Evolutionary conservation across 2,329 filamentous ascomycete species (phyloP).

Genomic region (Ascochyta pisi): DNA sequence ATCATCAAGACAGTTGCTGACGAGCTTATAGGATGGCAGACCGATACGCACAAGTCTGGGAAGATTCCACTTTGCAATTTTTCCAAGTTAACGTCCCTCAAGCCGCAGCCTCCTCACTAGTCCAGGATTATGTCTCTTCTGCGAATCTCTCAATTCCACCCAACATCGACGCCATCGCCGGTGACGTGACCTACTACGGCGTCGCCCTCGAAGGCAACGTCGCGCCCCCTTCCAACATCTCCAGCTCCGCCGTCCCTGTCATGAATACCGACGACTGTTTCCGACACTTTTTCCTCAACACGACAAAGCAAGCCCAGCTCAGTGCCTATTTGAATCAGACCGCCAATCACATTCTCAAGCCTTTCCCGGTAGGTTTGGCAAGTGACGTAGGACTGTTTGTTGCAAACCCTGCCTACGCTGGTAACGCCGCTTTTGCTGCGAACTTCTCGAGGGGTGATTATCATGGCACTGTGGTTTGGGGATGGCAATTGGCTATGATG

Average conservation of each 20-base stretch:
- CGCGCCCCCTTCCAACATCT: slow-evolving; percentile 40
- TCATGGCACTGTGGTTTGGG: slow-evolving; percentile 71
- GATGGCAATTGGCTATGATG: slow-evolving; percentile 71
- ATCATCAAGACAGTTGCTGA: no score
- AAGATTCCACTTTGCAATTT: slow-evolving; percentile 65
- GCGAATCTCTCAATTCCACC: slow-evolving; percentile 56
- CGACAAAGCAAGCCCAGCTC: slow-evolving; percentile 64
- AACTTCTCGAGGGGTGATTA: slow-evolving; percentile 66
- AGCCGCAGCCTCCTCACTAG: slow-evolving; percentile 54
- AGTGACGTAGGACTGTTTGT: slow-evolving; percentile 65
- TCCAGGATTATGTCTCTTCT: slow-evolving; percentile 57
- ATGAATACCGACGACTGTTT: slow-evolving; percentile 72
- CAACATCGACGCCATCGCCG: slow-evolving; percentile 52
- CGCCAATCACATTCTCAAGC: slow-evolving; percentile 62
- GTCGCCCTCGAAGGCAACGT: slow-evolving; percentile 60
- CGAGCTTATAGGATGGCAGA: slow-evolving; percentile 21
- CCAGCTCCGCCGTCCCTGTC: slow-evolving; percentile 58
- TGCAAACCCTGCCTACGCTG: slow-evolving; percentile 66
- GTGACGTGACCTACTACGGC: slow-evolving; percentile 61
- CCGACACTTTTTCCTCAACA: slow-evolving; percentile 67
- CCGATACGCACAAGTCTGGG: slow-evolving; percentile 66
- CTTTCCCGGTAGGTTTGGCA: slow-evolving; percentile 66
- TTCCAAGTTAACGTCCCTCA: slow-evolving; percentile 59
- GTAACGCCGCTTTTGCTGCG: slow-evolving; percentile 49
- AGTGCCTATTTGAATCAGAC: slow-evolving; percentile 64